Conservation (phyloP, 257 asterid species). For the Nicotiana paniculata region DNA sequence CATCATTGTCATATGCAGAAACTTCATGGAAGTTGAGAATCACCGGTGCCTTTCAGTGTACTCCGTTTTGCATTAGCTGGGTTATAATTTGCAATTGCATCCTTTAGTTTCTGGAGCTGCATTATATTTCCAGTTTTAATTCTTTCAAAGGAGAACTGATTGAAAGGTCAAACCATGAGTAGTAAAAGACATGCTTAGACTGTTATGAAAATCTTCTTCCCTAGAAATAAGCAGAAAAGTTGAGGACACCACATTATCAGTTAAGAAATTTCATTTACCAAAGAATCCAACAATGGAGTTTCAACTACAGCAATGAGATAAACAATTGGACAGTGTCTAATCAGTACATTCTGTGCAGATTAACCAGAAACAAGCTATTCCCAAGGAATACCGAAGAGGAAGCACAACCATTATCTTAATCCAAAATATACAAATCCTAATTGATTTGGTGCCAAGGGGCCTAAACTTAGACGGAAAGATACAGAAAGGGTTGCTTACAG, state of each 20-base stretch:
- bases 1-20: constrained; percentile 17
- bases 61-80: constrained; percentile 14
- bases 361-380: not conserved
- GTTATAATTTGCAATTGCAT: constrained; percentile 44
- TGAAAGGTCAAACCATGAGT: not conserved
- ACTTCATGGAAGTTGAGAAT: constrained; percentile 15
- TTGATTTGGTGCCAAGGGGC: not conserved
- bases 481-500: not conserved
- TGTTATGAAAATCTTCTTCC: not conserved
- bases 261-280: not conserved
- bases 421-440: not conserved
- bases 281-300: not conserved
- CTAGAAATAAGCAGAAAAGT: not conserved
- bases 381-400: not conserved
- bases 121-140: constrained; percentile 3
- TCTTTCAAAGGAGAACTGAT: not conserved
- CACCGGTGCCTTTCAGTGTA: constrained; percentile 18
- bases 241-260: not conserved
- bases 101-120: constrained; percentile 65
- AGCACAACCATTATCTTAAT: not conserved
- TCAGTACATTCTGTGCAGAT: not conserved
- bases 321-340: not conserved
- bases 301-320: not conserved
- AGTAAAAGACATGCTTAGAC: not conserved
- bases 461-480: not conserved